Base-by-base conservation (phyloP, 345 rosid genomes). In the Aquilaria yunnanensis region DNA sequence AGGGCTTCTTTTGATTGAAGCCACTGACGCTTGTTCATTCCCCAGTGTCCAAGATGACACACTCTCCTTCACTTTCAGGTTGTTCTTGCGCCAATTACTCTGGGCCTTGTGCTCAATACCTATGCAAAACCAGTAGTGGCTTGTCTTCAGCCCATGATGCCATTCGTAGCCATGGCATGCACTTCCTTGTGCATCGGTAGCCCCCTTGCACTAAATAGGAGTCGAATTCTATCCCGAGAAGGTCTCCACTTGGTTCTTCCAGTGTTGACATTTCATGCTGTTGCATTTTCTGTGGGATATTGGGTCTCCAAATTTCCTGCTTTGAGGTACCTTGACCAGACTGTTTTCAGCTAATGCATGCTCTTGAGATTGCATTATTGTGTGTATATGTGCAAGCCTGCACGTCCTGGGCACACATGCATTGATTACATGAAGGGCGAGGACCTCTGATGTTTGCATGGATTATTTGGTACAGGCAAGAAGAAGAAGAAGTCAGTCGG, bases 101-200 rank as follows among this genome's bases (percentile, higher is more conserved):
- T 93, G 64, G 98, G 97, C 67, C 89, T 93, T 51, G 65, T 73
- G 64, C 86, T 93, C 16, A 93, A 90, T 65, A 88, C 94, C 47
- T 93, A 86, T 13, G 98, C 96, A 41, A 93, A 90, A 73, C 92
- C 94, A 7, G 85, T 88, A 34, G 95, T 85, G 50, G 51, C 71
- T 52, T 48, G 85, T 59, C 74, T 93, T 72, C 83, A 51, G 61
- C 94, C 98, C 6, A 74, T 90, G 80, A 93, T 90, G 96, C 98
- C 97, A 9, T 71, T 87, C 65, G 87, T 93, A 67, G 97, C 97
- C 47, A 93, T 93, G 98, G 70, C 87, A 50, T 93, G 98, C 60
- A 90, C 97, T 49, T 74, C 98, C 6, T 3, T 90, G 74, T 88
- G 98, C 68, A 90, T 93, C 45, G 97, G 98, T 47, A 90, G 98